A percentile compares a stretch with the other conserved stretches of the same genome.
Evolutionary conservation across 108 stramenopile genomes (phyloP).

Genomic region (Hondaea fermentalgiana): DNA sequence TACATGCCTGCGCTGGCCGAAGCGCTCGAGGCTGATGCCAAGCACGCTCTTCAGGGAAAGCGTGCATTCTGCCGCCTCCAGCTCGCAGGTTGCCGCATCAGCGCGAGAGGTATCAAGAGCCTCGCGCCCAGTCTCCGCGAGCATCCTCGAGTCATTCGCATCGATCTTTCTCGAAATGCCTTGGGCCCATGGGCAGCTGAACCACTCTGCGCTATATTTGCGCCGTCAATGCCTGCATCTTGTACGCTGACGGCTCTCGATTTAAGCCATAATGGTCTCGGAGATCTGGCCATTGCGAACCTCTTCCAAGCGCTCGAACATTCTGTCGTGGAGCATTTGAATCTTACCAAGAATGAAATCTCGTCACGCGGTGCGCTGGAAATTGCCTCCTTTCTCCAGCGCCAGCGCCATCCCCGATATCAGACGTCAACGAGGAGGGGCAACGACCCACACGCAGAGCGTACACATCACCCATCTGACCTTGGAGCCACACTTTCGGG

Average conservation of each 20-base stretch:
- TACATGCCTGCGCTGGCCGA: neutral
- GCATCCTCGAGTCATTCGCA: neutral
- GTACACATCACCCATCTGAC: neutral
- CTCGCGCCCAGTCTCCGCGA: neutral
- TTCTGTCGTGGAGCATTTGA: neutral
- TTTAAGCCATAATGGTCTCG: neutral
- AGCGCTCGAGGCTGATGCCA: neutral
- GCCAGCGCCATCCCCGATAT: neutral
- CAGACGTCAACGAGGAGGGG: too few species aligned
- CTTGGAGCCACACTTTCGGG: neutral
- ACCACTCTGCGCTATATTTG: neutral
- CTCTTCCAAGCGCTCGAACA: neutral
- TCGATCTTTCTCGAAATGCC: neutral
- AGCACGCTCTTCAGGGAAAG: neutral
- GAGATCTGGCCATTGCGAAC: neutral
- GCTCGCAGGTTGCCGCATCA: neutral
- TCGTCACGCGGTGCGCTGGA: neutral
- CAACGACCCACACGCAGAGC: too few species aligned
- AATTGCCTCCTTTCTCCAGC: neutral
- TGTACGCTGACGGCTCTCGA: neutral
- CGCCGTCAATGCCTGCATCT: neutral
- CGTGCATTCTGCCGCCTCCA: neutral
- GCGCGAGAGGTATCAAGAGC: neutral
- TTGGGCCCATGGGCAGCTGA: neutral
- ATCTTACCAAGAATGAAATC: neutral